Evolutionary conservation across 2,329 filamentous ascomycete species (phyloP).

Genomic region (Claviceps cyperi): DNA sequence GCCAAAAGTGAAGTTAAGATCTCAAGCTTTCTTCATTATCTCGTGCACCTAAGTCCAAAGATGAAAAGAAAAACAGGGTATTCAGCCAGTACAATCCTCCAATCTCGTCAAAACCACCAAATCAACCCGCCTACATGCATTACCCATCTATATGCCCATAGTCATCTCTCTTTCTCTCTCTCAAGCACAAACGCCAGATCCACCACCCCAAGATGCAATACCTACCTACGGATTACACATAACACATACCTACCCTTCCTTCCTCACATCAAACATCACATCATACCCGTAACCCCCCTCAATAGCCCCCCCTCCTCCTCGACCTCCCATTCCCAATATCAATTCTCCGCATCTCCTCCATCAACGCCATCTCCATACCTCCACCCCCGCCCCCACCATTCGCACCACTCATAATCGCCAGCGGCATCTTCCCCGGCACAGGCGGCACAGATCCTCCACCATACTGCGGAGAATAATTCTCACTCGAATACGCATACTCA

Average conservation of each 20-base stretch:
- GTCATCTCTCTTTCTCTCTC: not conserved
- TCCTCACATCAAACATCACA: not conserved
- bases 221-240: too few relatives aligned
- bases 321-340: constrained; percentile 49
- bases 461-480: constrained; percentile 34
- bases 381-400: constrained; percentile 25
- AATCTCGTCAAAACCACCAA: too few relatives aligned
- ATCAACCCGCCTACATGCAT: not conserved
- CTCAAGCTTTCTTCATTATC: too few relatives aligned
- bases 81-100: too few relatives aligned
- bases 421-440: constrained; percentile 56
- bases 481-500: constrained; percentile 32
- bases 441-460: constrained; percentile 30
- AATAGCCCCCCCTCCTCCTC: constrained; percentile 33
- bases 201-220: not conserved
- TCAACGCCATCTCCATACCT: constrained; percentile 40
- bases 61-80: too few relatives aligned
- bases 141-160: constrained; percentile 1
- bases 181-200: not conserved
- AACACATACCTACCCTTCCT: too few relatives aligned
- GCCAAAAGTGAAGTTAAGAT: too few relatives aligned
- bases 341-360: constrained; percentile 57
- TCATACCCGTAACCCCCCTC: constrained; percentile 4
- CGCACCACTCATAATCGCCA: constrained; percentile 32
- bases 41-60: too few relatives aligned